Conservation (phyloP, 1,284 basidiomycete genomes). For the Apiotrichum gracile region DNA sequence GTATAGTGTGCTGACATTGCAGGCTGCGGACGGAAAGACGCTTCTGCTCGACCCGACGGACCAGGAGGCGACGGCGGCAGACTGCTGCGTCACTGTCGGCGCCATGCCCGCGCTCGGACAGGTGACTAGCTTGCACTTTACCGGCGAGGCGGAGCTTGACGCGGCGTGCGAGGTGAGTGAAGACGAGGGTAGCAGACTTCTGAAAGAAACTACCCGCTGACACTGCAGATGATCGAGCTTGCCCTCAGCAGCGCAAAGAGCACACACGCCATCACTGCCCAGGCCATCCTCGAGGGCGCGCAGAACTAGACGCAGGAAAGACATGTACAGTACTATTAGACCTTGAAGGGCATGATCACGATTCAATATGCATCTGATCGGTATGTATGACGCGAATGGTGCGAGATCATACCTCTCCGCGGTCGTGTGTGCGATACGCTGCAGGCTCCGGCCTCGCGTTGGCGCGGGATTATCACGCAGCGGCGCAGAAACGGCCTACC, state of each 20-base stretch:
- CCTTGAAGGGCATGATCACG: no score
- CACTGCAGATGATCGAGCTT: slow-evolving; percentile 33
- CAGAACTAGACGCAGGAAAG: not conserved
- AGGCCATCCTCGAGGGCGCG: slow-evolving; percentile 25
- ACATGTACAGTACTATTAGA: not conserved
- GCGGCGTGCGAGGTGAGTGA: slow-evolving; percentile 31
- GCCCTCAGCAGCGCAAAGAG: slow-evolving; percentile 21
- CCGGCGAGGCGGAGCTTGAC: slow-evolving; percentile 52
- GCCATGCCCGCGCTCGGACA: slow-evolving; percentile 87
- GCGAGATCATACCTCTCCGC: slow-evolving; percentile 45
- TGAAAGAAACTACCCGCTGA: not conserved
- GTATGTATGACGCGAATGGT: not conserved
- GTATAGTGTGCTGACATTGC: slow-evolving; percentile 1
- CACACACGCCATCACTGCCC: slow-evolving; percentile 29
- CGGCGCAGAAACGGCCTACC: slow-evolving; percentile 43
- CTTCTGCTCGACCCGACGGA: slow-evolving; percentile 71
- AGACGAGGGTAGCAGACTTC: not conserved
- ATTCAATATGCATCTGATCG: no score
- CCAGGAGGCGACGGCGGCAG: slow-evolving; percentile 50
- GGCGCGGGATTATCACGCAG: slow-evolving; percentile 41
- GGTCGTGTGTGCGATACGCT: slow-evolving; percentile 47
- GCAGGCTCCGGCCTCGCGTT: slow-evolving; percentile 44
- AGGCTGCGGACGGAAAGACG: slow-evolving; percentile 46
- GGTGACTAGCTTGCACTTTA: slow-evolving; percentile 74
- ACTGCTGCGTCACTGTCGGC: slow-evolving; percentile 64